phyloP scores from a whole-genome alignment of 192 early-diverging fungal genomes.

The Chytriomyces sp. region DNA sequence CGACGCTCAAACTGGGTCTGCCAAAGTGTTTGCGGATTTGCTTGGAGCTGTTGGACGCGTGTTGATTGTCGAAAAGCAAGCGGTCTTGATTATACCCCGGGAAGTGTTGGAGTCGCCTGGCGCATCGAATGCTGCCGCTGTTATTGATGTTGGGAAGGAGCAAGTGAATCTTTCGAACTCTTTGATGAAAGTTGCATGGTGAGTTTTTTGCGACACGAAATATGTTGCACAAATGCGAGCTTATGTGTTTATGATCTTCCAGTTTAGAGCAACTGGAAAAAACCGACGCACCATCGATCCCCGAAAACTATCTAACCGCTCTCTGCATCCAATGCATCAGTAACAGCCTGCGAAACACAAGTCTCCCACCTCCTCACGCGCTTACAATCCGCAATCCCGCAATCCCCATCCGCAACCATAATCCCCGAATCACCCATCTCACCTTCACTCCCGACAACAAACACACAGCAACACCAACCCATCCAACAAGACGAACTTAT shows the following conservation, averaged over 20 bases:
- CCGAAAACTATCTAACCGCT: conserved; percentile 86
- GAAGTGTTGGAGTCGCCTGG: conserved; percentile 25
- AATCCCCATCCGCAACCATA: not conserved
- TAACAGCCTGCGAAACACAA: conserved; percentile 73
- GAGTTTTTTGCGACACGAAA: not conserved
- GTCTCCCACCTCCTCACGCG: conserved; percentile 66
- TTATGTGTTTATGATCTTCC: not conserved
- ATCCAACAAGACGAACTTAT: conserved; percentile 51
- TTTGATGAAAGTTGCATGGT: conserved; percentile 48
- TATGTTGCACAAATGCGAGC: not conserved
- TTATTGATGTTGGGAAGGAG: conserved; percentile 33
- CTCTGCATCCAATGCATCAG: conserved; percentile 75
- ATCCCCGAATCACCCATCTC: too few species aligned
- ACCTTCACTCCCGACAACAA: too few species aligned
- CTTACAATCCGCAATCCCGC: conserved; percentile 26
- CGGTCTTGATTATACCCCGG: conserved; percentile 39
- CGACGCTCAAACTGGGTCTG: conserved; percentile 74
- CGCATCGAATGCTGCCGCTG: conserved; percentile 2
- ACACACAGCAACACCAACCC: not conserved
- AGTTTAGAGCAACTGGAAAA: conserved; percentile 94
- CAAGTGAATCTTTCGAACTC: conserved; percentile 22
- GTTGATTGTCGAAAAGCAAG: conserved; percentile 76
- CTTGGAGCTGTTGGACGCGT: conserved; percentile 44
- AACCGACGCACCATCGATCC: conserved; percentile 82
- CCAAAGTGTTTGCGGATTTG: conserved; percentile 83